phyloP scores from a whole-genome alignment of 164 flowering plant species.

The Pachysandra terminalis region DNA sequence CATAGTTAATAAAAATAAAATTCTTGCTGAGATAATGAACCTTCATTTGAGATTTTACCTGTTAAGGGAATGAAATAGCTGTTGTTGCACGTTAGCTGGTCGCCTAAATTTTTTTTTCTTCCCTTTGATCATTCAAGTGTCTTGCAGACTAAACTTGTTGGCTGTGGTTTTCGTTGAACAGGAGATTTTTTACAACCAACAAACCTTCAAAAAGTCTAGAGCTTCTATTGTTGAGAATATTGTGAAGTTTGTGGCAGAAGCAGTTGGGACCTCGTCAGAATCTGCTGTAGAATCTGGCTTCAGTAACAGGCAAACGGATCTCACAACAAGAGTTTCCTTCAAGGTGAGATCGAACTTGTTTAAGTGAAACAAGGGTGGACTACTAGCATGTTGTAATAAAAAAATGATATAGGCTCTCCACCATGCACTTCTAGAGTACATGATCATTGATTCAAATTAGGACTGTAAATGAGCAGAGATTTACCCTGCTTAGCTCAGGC shows the following conservation, averaged over 20 bases:
- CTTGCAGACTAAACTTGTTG: slow-evolving; percentile 4
- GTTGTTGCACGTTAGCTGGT: background rate
- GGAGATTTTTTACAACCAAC: slow-evolving; percentile 61
- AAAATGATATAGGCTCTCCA: too few relatives aligned
- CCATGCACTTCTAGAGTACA: too few relatives aligned
- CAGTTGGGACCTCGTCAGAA: slow-evolving; percentile 45
- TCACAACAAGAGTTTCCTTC: too few relatives aligned
- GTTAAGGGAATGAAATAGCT: too few relatives aligned
- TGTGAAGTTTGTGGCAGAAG: slow-evolving; percentile 32
- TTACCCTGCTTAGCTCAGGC: too few relatives aligned
- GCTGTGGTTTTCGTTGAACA: slow-evolving; percentile 25
- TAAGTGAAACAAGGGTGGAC: too few relatives aligned
- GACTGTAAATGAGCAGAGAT: too few relatives aligned
- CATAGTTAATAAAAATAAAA: too few relatives aligned
- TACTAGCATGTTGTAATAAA: too few relatives aligned
- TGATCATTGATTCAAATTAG: slow-evolving; percentile 81
- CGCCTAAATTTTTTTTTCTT: background rate
- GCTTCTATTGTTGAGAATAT: slow-evolving; percentile 34
- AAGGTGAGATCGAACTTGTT: too few relatives aligned
- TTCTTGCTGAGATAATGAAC: too few relatives aligned
- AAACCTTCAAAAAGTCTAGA: slow-evolving; percentile 51
- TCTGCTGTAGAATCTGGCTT: slow-evolving; percentile 48
- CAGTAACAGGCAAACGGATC: slow-evolving; percentile 49
- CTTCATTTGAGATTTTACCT: too few relatives aligned
- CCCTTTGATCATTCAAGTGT: background rate